Percentiles rank a stretch among this genome's conserved stretches.
These are phyloP conservation scores for Alternaria brassicae DNA, from an alignment of 2,329 filamentous ascomycete species.

Conservation along the genomic window DNA sequence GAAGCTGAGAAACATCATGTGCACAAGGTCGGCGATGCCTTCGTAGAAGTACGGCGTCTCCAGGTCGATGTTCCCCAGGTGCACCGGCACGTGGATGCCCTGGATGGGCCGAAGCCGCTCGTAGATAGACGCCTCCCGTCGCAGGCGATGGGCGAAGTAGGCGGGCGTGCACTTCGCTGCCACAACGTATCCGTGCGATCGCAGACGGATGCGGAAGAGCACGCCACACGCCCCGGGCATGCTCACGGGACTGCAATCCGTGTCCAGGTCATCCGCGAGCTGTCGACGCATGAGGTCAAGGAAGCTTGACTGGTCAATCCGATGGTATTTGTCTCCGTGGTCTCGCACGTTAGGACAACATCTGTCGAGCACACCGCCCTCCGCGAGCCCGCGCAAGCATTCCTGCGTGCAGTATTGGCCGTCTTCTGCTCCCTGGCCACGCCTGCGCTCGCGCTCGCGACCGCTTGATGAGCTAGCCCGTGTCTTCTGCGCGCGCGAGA, in stretches of 20 bases:
- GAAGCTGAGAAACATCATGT: conserved; percentile 37
- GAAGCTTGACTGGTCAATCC: conserved; percentile 35
- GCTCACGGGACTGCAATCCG: conserved; percentile 35
- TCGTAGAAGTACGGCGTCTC: conserved; percentile 27
- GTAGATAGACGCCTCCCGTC: conserved; percentile 29
- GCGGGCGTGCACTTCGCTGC: conserved; percentile 51
- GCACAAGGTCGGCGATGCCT: conserved; percentile 26
- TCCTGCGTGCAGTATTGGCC: background rate
- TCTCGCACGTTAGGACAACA: conserved; percentile 50
- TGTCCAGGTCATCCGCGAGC: conserved; percentile 18
- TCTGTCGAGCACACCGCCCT: background rate
- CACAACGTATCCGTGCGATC: conserved; percentile 55
- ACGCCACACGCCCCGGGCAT: conserved; percentile 47
- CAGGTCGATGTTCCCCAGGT: conserved; percentile 33
- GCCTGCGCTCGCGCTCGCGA: too few species aligned
- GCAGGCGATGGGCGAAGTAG: conserved; percentile 21
- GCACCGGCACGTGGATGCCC: conserved; percentile 32
- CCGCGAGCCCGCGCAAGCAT: background rate
- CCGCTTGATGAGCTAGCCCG: too few species aligned
- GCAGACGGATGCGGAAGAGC: conserved; percentile 54
- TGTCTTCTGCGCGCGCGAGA: background rate
- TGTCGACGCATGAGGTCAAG: conserved; percentile 42
- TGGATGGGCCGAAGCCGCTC: conserved; percentile 24
- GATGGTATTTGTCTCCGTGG: conserved; percentile 43
- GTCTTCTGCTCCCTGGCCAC: background rate